Conservation (phyloP, 352 stramenopile genomes). For the Salisapilia sapeloensis region DNA sequence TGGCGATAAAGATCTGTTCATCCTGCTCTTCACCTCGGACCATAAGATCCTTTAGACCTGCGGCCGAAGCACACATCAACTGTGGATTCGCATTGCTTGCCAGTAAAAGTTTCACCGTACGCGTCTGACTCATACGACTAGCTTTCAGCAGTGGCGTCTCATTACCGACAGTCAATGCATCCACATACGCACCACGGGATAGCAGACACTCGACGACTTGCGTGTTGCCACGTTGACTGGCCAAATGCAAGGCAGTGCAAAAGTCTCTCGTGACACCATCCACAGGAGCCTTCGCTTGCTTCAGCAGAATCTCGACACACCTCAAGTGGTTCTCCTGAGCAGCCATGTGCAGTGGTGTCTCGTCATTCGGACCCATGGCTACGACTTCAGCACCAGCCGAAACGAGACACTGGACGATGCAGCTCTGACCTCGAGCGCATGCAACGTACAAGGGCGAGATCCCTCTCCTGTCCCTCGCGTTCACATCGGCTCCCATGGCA, state of each 20-base stretch:
- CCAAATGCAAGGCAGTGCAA: constrained; percentile 61
- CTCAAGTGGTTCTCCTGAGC: constrained; percentile 67
- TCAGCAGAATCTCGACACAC: constrained; percentile 45
- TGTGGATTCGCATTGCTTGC: constrained; percentile 21
- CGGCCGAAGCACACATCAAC: too few relatives aligned
- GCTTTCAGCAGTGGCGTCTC: constrained; percentile 67
- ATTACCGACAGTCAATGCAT: constrained; percentile 34
- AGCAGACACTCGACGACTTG: constrained; percentile 43
- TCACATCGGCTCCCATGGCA: constrained; percentile 39
- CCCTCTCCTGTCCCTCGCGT: constrained; percentile 32
- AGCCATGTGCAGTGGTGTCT: constrained; percentile 64
- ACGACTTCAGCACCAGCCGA: constrained; percentile 29
- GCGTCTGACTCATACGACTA: constrained; percentile 63
- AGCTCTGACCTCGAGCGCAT: constrained; percentile 39
- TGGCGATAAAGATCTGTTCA: constrained; percentile 28
- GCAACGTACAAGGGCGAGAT: constrained; percentile 67
- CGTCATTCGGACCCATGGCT: constrained; percentile 42
- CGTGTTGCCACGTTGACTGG: constrained; percentile 62
- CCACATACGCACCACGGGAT: constrained; percentile 44
- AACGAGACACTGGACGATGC: constrained; percentile 40
- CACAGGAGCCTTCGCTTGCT: constrained; percentile 20
- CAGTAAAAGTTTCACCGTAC: constrained; percentile 59
- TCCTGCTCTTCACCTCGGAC: constrained; percentile 3
- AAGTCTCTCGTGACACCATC: constrained; percentile 34
- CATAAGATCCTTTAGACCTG: too few relatives aligned